Base-by-base conservation (phyloP, 768 basidiomycete species). In the Lentinula boryana region DNA sequence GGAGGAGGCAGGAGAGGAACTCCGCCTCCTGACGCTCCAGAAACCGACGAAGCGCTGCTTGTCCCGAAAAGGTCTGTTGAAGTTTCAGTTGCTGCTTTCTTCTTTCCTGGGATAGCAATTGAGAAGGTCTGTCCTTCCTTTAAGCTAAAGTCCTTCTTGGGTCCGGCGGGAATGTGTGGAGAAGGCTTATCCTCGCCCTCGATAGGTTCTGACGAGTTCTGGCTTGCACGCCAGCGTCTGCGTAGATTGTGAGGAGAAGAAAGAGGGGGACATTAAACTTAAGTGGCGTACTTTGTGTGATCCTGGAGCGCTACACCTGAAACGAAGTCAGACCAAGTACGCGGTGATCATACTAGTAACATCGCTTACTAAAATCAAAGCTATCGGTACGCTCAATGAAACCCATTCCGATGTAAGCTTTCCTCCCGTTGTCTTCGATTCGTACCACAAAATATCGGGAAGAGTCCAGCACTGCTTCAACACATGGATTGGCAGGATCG, bases 71-170 rank as follows among this genome's bases (percentile, higher is more conserved):
- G 66, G 63, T 69, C 78, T 5, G 73, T 69, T 18, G 70, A 64
- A 36, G 72, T 65, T 13, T 69, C 67, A 44, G 68, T 73, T 5
- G 72, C 63, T 16, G 73, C 62, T 70, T 80, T 81, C 59, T 72
- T 75, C 57, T 87, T 84, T n/a, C 94, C 93, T 6, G 95, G 95
- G 62, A 97, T 92, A 36, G 84, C 77, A 64, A 98, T 96, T 4
- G 89, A 88, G 72, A 98, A 95, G 0, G 95, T 97, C 71, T 98
- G 92, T 8, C 95, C 95, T 66, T 94, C 93, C 71, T 96, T 97
- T 66, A 98, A 75, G 41, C 89, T 90, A 73, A 94, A 97, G 66
- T 98, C 95, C 72, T 93, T 92, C 78, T 93, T 94, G 1, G 93
- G 91, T 9, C 88, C 92, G 8, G 80, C 63, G 12, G 93, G 88